Conservation (phyloP, 495 filamentous ascomycete species). For the Neurospora tetrasperma region DNA sequence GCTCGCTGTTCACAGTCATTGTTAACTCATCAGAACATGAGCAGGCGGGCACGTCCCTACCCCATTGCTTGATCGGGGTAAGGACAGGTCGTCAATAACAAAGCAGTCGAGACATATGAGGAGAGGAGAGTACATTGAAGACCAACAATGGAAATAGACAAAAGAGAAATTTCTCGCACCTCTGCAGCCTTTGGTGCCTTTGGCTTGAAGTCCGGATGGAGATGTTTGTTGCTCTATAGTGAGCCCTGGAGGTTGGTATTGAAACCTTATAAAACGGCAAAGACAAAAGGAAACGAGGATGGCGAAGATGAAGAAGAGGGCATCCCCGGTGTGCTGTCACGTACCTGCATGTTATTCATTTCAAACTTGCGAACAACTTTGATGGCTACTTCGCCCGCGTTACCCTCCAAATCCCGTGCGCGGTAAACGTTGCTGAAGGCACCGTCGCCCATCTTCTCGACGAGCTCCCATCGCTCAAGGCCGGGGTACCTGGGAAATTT, state of each 20-base stretch:
- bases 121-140: constrained; percentile 4
- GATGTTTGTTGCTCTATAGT: constrained; percentile 67
- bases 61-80: constrained; percentile 12
- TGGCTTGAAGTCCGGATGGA: constrained; percentile 86
- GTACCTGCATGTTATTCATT: constrained; percentile 96
- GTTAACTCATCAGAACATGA: constrained; percentile 4
- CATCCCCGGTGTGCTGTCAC: constrained; percentile 27
- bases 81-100: constrained; percentile 2
- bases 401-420: constrained; percentile 59
- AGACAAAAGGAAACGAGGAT: constrained; percentile 10
- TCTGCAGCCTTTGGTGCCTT: constrained; percentile 89
- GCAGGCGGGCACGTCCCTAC: background rate
- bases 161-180: constrained; percentile 62
- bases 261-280: constrained; percentile 16
- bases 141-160: constrained; percentile 15
- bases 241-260: constrained; percentile 32
- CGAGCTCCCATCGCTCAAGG: constrained; percentile 75
- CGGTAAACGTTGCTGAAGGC: constrained; percentile 98
- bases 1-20: constrained; percentile 51
- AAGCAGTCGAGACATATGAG: constrained; percentile 1
- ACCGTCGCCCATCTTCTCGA: constrained; percentile 98
- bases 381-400: constrained; percentile 79
- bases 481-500: constrained; percentile 89
- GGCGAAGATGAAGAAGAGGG: constrained; percentile 23
- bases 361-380: constrained; percentile 98